phyloP scores from a whole-genome alignment of 805 yeast genomes.

The Yarrowia hollandica region DNA sequence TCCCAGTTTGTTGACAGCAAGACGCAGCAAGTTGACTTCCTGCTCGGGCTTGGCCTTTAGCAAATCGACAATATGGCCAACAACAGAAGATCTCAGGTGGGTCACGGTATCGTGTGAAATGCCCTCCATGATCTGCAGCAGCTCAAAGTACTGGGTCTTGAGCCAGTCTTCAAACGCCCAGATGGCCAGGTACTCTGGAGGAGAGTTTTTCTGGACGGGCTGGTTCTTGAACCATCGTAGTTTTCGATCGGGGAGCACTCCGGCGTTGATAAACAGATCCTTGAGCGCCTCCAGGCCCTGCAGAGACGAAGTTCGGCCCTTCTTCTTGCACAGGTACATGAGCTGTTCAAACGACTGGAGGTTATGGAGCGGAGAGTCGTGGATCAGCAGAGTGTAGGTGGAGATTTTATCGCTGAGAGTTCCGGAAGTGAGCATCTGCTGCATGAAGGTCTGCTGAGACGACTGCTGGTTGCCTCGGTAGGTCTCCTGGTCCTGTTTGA shows the following conservation, averaged over 20 bases:
- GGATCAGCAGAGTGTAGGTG: constrained; percentile 86
- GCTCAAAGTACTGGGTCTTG: constrained; percentile 70
- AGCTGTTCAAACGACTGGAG: constrained; percentile 78
- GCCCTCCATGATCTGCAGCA: constrained; percentile 72
- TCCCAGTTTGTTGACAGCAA: constrained; percentile 93
- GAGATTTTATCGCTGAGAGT: constrained; percentile 93
- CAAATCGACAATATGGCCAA: constrained; percentile 75
- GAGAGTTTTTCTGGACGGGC: constrained; percentile 49
- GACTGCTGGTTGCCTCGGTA: constrained; percentile 71
- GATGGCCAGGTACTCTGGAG: constrained; percentile 61
- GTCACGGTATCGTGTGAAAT: constrained; percentile 88
- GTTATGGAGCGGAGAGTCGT: constrained; percentile 93
- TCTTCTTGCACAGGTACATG: constrained; percentile 77
- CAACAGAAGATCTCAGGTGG: constrained; percentile 77
- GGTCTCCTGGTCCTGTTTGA: constrained; percentile 67
- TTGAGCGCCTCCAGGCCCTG: constrained; percentile 87
- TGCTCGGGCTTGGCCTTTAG: constrained; percentile 91
- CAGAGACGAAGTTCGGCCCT: constrained; percentile 88
- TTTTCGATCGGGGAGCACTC: constrained; percentile 80
- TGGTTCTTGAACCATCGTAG: constrained; percentile 77
- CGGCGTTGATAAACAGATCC: constrained; percentile 76
- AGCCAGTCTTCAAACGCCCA: constrained; percentile 88
- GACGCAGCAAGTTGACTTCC: constrained; percentile 82
- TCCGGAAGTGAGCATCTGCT: constrained; percentile 87
- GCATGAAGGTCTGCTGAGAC: constrained; percentile 82